Base-by-base conservation (phyloP, 2,329 filamentous ascomycete genomes). In the Hyphodiscus sp. region DNA sequence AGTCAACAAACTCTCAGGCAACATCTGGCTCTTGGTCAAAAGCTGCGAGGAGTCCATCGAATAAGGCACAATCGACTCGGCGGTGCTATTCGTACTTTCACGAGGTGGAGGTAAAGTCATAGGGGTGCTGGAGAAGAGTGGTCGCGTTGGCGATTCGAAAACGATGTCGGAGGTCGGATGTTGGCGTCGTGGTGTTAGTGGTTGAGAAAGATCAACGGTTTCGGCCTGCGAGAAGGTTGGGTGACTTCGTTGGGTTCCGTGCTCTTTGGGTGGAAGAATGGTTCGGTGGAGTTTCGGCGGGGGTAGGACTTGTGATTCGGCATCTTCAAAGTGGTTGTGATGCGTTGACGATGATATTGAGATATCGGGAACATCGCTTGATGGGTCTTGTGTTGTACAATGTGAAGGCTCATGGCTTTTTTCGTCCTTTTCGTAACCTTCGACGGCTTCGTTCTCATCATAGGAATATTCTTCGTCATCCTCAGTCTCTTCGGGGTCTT, bases 1-100 rank as follows among this genome's bases (percentile, higher is more conserved):
- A 38, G 71, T 67, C 49, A 75, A 53, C 44, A 77, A 54, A 57
- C 74, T 76, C 20, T 76, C 74, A 11, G 79, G 74, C 53, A 82
- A 65, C 68, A 79, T 73, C 65, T 81, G 78, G 56, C 77, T 80
- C 59, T 71, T 73, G 1, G 74, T 74, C 53, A 76, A 63, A 18
- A 80, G 68, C 64, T 82, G 61, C 13, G 57, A 61, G 10, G 56
- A 61, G 16, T 49, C 54, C 49, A 68, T 60, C 7, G 61, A 63
- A 26, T 58, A 65, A 13, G 62, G 63, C 7, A 61, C 49, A 13
- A 60, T 48, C 2, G 56, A 55, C 6, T 61, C 61, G 3, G 43
- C 19, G 41, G 20, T 19, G 43, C 20, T 50, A 49, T 7, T 44
- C 46, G 44, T 45, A 9, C 6, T 33, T 45, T 29, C 45, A 16